Base-by-base conservation (phyloP, 495 filamentous ascomycete species). In the Penicillium bialowiezense region DNA sequence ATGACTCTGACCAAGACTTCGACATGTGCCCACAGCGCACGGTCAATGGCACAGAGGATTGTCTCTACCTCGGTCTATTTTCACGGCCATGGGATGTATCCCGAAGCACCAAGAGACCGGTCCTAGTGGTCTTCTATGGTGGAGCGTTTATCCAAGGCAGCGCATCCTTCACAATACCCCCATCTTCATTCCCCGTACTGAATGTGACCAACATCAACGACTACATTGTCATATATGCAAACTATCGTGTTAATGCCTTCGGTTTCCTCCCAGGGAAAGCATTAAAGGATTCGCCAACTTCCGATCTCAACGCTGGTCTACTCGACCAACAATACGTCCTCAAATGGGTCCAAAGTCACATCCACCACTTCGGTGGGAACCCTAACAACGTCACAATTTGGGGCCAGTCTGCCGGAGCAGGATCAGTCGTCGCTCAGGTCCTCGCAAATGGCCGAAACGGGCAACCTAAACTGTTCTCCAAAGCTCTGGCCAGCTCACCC, bases 31-130 rank as follows among this genome's bases (percentile, higher is more conserved):
- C 77, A 7, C 78, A 84, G 58, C 64, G 75, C 51, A 77, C 73
- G 3, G 70, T 71, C 17, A 87, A 83, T 39, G 83, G 82, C 2
- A 74, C 73, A 12, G 82, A 85, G 62, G 81, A 85, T 53, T 84
- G 81, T 58, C 63, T 84, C 3, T 85, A 83, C 44, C 66, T 86
- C 2, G 76, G 74, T 8, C 60, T 85, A 0, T 84, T 82, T 60
- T 75, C 79, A 3, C 73, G 79, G 1, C 80, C 80, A 6, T 84
- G 80, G 80, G 40, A 48, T 39, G 48, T 54, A 7, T 34, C 44
- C 2, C 54, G 59, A 10, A 50, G 66, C 40, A 45, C 63, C 14
- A 72, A 64, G 24, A 67, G 79, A 13, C 83, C 82, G 0, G 82
- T 86, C 0, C 62, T 84, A 2, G 74, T 83, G 3, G 74, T 73